These are phyloP conservation scores for Hortiboletus campestris DNA, from an alignment of 768 basidiomycete genomes.

Conservation along the genomic window DNA sequence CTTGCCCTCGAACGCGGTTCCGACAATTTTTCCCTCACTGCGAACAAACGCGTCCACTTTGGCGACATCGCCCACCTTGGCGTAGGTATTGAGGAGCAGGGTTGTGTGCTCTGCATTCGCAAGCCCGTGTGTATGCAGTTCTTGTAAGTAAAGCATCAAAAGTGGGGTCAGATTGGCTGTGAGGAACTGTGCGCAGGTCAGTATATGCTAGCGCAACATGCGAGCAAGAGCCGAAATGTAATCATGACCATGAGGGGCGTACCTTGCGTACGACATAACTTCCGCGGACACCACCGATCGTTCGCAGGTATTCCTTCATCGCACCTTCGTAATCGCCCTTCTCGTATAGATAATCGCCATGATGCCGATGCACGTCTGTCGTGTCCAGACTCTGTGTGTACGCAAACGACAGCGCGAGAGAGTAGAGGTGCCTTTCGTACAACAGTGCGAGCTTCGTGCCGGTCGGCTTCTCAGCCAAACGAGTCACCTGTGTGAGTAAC, in stretches of 20 bases:
- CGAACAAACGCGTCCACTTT: constrained; percentile 92
- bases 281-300: constrained; percentile 84
- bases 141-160: constrained; percentile 94
- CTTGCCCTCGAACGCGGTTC: constrained; percentile 18
- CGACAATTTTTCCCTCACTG: constrained; percentile 62
- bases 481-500: constrained; percentile 46
- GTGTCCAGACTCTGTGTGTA: constrained; percentile 77
- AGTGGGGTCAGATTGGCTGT: constrained; percentile 96
- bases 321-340: constrained; percentile 93
- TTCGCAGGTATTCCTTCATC: constrained; percentile 89
- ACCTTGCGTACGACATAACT: constrained; percentile 98
- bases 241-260: constrained; percentile 1
- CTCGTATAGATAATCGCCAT: constrained; percentile 86
- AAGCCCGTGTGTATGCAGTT: constrained; percentile 82
- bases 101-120: constrained; percentile 98
- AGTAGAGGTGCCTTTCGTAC: constrained; percentile 75
- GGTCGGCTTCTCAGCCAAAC: constrained; percentile 77
- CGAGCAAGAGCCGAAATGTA: not conserved
- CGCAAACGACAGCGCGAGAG: constrained; percentile 80
- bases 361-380: constrained; percentile 86
- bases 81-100: constrained; percentile 93
- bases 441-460: constrained; percentile 83
- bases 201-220: not conserved
- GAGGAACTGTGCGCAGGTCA: constrained; percentile 62
- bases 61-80: constrained; percentile 89